phyloP scores from a whole-genome alignment of 768 basidiomycete species.

The Suillus luteus region DNA sequence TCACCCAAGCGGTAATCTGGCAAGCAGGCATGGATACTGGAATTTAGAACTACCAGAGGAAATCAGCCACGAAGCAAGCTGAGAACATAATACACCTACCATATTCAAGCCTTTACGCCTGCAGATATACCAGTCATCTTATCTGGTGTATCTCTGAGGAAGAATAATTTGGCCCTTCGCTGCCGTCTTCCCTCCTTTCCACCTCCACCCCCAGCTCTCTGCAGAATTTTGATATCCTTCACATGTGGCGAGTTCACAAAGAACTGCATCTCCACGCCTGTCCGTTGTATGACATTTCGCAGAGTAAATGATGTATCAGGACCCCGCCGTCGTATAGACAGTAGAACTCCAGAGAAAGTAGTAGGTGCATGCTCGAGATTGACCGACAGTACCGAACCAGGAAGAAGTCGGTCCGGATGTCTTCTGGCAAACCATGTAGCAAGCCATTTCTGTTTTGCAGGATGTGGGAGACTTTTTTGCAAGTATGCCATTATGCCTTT shows the following conservation, averaged over 20 bases:
- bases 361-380: conserved; percentile 76
- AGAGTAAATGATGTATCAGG: conserved; percentile 86
- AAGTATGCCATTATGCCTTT: conserved; percentile 81
- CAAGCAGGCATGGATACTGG: not conserved
- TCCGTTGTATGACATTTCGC: conserved; percentile 88
- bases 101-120: conserved; percentile 33
- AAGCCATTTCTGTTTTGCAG: conserved; percentile 71
- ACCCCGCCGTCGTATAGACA: conserved; percentile 81
- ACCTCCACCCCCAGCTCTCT: conserved; percentile 47
- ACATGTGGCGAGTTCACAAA: conserved; percentile 84
- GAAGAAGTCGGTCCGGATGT: conserved; percentile 65
- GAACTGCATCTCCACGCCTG: conserved; percentile 92
- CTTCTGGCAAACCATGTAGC: conserved; percentile 69
- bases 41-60: not conserved
- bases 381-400: conserved; percentile 88
- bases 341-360: conserved; percentile 85
- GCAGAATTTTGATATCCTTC: conserved; percentile 82
- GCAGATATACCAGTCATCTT: conserved; percentile 79
- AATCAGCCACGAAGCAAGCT: conserved; percentile 2
- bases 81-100: not conserved
- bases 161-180: conserved; percentile 80
- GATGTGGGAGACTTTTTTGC: conserved; percentile 60
- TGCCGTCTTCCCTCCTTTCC: conserved; percentile 55
- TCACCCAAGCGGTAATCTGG: not conserved
- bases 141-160: conserved; percentile 77